Conservation (phyloP, 768 basidiomycete genomes). For the Pleurotus salmoneostramineus region DNA sequence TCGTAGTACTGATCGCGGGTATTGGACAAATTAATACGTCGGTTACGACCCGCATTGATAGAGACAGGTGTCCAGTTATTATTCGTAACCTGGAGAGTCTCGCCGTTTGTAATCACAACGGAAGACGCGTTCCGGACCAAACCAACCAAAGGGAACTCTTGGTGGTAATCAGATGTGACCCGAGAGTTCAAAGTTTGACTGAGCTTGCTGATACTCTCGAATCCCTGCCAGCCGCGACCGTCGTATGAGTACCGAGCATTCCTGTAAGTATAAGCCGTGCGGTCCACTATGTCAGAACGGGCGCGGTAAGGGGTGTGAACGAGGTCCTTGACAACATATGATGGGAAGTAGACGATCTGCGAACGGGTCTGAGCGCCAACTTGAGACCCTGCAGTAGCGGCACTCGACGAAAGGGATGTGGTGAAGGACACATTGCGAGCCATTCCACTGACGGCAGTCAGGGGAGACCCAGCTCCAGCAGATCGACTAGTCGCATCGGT, state of each 20-base stretch:
- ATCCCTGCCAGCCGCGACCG: constrained; percentile 1
- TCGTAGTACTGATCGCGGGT: neutral
- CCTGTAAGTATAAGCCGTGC: neutral
- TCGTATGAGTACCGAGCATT: constrained; percentile 2
- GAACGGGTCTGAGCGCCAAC: neutral
- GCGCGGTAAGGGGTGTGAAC: neutral
- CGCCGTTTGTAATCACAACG: neutral
- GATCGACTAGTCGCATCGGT: neutral
- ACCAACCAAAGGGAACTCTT: constrained; percentile 1
- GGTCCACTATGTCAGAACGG: neutral
- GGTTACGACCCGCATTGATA: neutral
- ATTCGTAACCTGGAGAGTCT: neutral
- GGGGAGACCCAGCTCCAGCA: neutral
- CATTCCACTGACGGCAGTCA: neutral
- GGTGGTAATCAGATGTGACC: neutral
- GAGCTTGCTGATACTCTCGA: constrained; percentile 1
- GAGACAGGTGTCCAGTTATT: neutral
- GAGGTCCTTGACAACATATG: neutral
- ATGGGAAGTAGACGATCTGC: neutral
- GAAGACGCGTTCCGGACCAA: neutral
- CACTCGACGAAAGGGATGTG: neutral
- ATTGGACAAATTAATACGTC: neutral
- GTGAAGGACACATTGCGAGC: neutral
- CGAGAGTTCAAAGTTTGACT: neutral
- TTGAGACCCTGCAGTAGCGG: neutral